Conservation (phyloP, 768 basidiomycete genomes). For the Boletus rex-veris region DNA sequence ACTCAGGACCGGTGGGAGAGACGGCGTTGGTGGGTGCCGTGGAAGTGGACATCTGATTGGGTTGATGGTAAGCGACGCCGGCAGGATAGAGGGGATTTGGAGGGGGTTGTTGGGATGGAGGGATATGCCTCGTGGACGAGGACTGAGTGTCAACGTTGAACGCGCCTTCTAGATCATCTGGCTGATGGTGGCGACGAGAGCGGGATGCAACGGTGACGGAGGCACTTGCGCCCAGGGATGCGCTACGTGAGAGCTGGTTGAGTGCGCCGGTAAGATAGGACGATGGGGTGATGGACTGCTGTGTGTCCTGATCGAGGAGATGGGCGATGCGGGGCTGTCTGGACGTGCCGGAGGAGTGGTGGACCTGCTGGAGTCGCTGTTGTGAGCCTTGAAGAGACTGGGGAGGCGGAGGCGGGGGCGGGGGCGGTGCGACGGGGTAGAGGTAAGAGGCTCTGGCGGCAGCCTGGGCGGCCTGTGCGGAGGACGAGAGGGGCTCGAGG, state of each 20-base stretch:
- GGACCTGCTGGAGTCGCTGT: constrained; percentile 47
- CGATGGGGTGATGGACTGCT: constrained; percentile 37
- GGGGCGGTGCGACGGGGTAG: constrained; percentile 27
- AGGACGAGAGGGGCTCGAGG: constrained; percentile 49
- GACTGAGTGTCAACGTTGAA: constrained; percentile 36
- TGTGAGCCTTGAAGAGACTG: constrained; percentile 30
- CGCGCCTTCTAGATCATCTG: constrained; percentile 63
- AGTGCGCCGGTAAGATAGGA: constrained; percentile 50
- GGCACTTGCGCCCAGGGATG: constrained; percentile 54
- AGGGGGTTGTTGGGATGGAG: constrained; percentile 28
- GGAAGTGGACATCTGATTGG: constrained; percentile 26
- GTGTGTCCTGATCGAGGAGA: constrained; percentile 63
- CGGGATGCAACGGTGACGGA: constrained; percentile 42
- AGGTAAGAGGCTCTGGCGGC: constrained; percentile 52
- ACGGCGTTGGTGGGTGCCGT: constrained; percentile 34
- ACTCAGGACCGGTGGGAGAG: constrained; percentile 40
- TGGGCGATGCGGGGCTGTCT: constrained; percentile 64
- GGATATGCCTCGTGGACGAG: constrained; percentile 16
- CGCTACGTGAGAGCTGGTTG: constrained; percentile 59
- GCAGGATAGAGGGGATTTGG: constrained; percentile 54
- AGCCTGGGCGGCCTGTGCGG: constrained; percentile 56
- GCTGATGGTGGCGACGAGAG: constrained; percentile 61
- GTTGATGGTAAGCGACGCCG: constrained; percentile 55
- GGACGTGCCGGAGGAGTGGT: constrained; percentile 28
- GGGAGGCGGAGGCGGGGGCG: constrained; percentile 39